Percentiles rank a stretch among this genome's conserved stretches.
Evolutionary conservation across 1,284 basidiomycete genomes (phyloP).

Genomic region (Leccinum subrobustum): DNA sequence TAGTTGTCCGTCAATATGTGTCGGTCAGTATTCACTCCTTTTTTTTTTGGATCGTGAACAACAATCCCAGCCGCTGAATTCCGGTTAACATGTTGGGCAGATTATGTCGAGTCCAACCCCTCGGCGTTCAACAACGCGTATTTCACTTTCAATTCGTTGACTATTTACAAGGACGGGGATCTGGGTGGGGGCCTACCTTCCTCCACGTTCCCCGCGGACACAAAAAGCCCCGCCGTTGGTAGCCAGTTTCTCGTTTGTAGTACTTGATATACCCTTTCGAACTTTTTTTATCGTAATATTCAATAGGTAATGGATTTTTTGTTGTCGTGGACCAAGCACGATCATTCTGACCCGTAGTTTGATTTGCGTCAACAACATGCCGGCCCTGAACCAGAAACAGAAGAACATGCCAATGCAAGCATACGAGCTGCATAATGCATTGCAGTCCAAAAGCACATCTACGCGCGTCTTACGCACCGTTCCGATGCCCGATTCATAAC

Average conservation of each 20-base stretch:
- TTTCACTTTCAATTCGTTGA: conserved; percentile 24
- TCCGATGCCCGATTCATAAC: conserved; percentile 48
- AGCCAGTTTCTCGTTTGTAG: not conserved
- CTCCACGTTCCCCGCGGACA: not conserved
- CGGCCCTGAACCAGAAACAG: not conserved
- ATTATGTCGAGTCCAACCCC: conserved; percentile 17
- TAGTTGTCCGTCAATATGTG: conserved; percentile 36
- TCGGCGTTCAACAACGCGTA: conserved; percentile 19
- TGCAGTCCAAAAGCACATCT: conserved; percentile 63
- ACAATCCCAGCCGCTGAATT: not conserved
- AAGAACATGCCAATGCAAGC: conserved; percentile 59
- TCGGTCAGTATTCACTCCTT: conserved; percentile 27
- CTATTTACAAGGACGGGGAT: conserved; percentile 13
- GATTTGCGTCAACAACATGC: not conserved
- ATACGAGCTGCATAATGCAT: conserved; percentile 48
- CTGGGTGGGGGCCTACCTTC: not conserved
- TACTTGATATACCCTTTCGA: not conserved
- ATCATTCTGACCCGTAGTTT: not conserved
- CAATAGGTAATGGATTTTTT: not conserved
- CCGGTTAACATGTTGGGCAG: not conserved
- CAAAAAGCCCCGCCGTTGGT: not conserved
- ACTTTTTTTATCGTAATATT: not conserved
- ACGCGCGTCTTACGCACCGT: conserved; percentile 52
- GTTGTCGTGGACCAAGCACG: not conserved
- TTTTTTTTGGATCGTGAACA: not conserved